Evolutionary conservation across 2,329 filamentous ascomycete genomes (phyloP), one percentile per base, ranked within the genome.

Genomic region (Alternaria incomplexa): DNA sequence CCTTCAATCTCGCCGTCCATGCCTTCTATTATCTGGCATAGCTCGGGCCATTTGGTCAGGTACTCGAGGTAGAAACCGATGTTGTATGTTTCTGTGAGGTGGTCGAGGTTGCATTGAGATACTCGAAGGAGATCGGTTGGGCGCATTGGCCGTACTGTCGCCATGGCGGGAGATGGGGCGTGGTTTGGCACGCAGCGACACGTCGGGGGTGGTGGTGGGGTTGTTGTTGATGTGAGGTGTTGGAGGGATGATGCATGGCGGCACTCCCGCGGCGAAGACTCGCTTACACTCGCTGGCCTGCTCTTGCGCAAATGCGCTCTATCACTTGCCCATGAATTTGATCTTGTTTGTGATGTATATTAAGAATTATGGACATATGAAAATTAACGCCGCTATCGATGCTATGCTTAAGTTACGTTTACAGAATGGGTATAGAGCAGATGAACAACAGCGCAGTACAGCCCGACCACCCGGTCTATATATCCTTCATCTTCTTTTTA

Each of bases 31-130:
- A 97, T 92, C 77, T 93, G 93, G 83, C 97, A 98, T 46, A 98
- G 87, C 25, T 93, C 91, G 1, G 96, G 96, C 96, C 96, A 99
- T 85, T 92, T 93, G 56, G 93, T 93, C 68, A 97, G 89, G 82
- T 99, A 99, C 75, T 96, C 92, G 63, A 97, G 88, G 83, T 99
- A 99, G 84, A 98, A 99, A 66, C 89, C 88, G 68, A 97, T 87
- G 79, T 97, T 93, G 83, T 98, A 99, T 60, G 96, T 98, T 83
- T 99, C 96, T n/a, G 96, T 98, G 65, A 97, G 86, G 44, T 93
- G 93, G 78, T 99, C 96, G 65, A 99, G 90, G 78, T 99, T 99
- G 82, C 94, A 97, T 69, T 93, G 90, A 71, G 96, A 97, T 81
- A 98, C 91, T 70, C 90, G 91, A 81, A 97, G 89, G 65, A 98